Base-by-base conservation (phyloP, 2,329 filamentous ascomycete species). In the Cladorrhinum sp. region DNA sequence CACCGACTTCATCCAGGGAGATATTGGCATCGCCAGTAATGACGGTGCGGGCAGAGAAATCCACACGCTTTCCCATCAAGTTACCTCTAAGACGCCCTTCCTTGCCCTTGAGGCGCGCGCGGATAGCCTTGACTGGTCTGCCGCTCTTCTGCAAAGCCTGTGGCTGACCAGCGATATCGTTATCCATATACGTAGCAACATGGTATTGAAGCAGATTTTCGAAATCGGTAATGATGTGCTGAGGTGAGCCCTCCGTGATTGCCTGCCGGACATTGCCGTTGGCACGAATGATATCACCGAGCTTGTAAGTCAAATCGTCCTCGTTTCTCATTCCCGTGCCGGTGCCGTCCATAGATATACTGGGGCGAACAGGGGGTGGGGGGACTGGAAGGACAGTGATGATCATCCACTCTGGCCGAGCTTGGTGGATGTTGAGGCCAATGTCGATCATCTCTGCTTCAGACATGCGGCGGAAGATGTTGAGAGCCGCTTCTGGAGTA, bases 101-200 rank as follows among this genome's bases (percentile, higher is more conserved):
- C 79, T 99, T 99, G 65, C 96, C 96, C 86, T 99, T 99, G 74
- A 99, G 83, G 77, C 95, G 93, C 63, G 92, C 92, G 70, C 96
- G 91, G 67, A 99, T 96, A 16, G 95, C 92, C 80, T 99, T 99
- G 68, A 99, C 90, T 0, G 96, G 93, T 72, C 96, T 88, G 53
- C 96, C 96, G 60, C 92, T 96, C 81, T 99, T 99, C 73, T 99
- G 96, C 72, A 98, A 82, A 2, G 95, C 94, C 69, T 95, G 92
- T 2, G 95, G 95, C 69, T 96, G 88, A 55, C 94, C 93, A 65
- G 96, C 95, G 76, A 98, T 97, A 74, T 99, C 94, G 71, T 99
- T 99, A 77, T 99, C 95, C 96, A 99, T 99, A 77, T 97, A 96
- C 1, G 96, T 99, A 49, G 96, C 96, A 62, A 99, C 93, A 72